A percentile compares a stretch with the other conserved stretches of the same genome.
phyloP scores from a whole-genome alignment of 345 rosid genomes.

The Dovyalis caffra region DNA sequence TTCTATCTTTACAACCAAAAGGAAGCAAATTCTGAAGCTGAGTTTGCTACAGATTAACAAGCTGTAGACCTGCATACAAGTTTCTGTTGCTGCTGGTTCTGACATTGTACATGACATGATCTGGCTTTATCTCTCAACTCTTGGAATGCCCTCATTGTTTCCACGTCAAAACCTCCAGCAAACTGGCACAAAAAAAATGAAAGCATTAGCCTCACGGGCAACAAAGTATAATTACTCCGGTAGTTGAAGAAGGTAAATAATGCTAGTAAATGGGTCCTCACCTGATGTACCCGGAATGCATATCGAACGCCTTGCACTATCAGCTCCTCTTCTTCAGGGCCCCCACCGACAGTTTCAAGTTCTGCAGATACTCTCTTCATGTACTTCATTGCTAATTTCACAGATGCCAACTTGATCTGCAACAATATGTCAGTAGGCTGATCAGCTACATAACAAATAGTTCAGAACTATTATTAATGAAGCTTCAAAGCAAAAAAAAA shows the following conservation, averaged over 20 bases:
- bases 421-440: background rate
- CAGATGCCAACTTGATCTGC: conserved; percentile 88
- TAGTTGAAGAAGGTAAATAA: no score
- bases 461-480: background rate
- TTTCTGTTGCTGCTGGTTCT: conserved; percentile 69
- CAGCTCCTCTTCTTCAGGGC: conserved; percentile 92
- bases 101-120: conserved; percentile 68
- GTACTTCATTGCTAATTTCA: conserved; percentile 91
- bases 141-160: conserved; percentile 92
- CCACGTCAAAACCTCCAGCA: conserved; percentile 94
- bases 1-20: conserved; percentile 16
- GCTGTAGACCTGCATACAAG: conserved; percentile 54
- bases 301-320: conserved; percentile 90
- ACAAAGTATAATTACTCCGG: background rate
- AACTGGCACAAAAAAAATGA: conserved; percentile 41
- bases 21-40: conserved; percentile 23
- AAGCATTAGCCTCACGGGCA: background rate
- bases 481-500: background rate
- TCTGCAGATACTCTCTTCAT: conserved; percentile 96
- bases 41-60: conserved; percentile 57
- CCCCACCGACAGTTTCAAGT: conserved; percentile 59
- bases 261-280: conserved; percentile 1
- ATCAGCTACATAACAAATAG: background rate
- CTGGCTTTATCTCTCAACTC: conserved; percentile 92
- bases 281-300: conserved; percentile 99